phyloP scores from a whole-genome alignment of 257 asterid species.

The Solanum tacnaense region DNA sequence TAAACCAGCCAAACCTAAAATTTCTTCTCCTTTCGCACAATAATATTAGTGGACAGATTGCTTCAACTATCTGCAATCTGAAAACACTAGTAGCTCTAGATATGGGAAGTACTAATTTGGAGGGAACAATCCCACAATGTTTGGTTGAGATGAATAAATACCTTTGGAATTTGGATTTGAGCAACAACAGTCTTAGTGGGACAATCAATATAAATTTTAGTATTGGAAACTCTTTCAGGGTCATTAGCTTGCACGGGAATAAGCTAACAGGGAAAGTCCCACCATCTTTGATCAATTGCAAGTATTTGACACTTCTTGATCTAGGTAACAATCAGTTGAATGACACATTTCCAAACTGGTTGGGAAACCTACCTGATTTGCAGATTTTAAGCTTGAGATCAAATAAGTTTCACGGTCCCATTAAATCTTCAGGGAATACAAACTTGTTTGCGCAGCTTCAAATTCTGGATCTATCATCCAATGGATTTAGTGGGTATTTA shows the following conservation, averaged over 20 bases:
- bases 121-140: not conserved
- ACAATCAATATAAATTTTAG: not conserved
- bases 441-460: not conserved
- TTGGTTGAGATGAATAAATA: not conserved
- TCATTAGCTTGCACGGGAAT: not conserved
- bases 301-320: not conserved
- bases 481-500: not conserved
- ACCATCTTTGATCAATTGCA: not conserved
- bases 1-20: too few species aligned
- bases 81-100: too few species aligned
- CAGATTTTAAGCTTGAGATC: not conserved
- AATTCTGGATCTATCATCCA: not conserved
- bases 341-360: not conserved
- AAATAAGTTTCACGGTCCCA: not conserved
- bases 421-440: not conserved
- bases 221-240: fast-evolving
- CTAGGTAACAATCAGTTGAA: not conserved
- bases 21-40: too few species aligned
- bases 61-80: too few species aligned
- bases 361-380: not conserved
- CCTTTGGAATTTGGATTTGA: not conserved
- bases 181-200: not conserved
- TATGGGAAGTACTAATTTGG: too few species aligned
- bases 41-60: too few species aligned
- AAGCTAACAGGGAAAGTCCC: not conserved